These are phyloP conservation scores for Trichoderma sp. DNA, from an alignment of 2,329 filamentous ascomycete genomes.

Conservation along the genomic window DNA sequence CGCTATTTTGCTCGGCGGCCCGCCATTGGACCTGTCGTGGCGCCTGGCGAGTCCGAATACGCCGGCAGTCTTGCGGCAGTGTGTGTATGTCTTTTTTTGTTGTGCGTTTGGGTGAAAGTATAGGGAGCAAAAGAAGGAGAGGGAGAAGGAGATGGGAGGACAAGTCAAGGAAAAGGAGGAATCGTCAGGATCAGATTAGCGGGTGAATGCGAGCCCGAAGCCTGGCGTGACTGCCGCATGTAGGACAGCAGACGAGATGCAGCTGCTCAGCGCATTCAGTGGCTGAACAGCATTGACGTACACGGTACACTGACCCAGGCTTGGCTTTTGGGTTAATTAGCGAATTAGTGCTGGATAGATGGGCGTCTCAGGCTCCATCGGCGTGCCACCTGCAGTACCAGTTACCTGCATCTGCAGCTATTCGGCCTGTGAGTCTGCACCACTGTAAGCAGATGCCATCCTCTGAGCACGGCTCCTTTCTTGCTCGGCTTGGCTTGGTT, in stretches of 20 bases:
- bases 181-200: not conserved
- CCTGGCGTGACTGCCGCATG: not conserved
- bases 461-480: not conserved
- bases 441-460: not conserved
- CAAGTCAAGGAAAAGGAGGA: not conserved
- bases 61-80: slow-evolving; percentile 7
- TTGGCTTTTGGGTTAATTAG: not conserved
- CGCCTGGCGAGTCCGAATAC: slow-evolving; percentile 28
- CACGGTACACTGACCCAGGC: not conserved
- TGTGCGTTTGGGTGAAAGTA: not conserved
- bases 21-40: slow-evolving; percentile 1
- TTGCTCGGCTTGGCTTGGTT: not conserved
- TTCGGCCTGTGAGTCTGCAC: not conserved
- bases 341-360: not conserved
- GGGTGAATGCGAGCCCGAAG: slow-evolving; percentile 1
- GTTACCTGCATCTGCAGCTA: not conserved
- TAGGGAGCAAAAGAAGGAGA: not conserved
- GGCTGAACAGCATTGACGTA: not conserved
- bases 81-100: not conserved
- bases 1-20: slow-evolving; percentile 16
- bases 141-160: not conserved
- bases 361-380: not conserved
- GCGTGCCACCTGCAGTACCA: not conserved
- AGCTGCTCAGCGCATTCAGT: not conserved
- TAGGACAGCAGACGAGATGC: not conserved